phyloP scores from a whole-genome alignment of 108 stramenopile species.

The Phaeodactylum tricornutum region DNA sequence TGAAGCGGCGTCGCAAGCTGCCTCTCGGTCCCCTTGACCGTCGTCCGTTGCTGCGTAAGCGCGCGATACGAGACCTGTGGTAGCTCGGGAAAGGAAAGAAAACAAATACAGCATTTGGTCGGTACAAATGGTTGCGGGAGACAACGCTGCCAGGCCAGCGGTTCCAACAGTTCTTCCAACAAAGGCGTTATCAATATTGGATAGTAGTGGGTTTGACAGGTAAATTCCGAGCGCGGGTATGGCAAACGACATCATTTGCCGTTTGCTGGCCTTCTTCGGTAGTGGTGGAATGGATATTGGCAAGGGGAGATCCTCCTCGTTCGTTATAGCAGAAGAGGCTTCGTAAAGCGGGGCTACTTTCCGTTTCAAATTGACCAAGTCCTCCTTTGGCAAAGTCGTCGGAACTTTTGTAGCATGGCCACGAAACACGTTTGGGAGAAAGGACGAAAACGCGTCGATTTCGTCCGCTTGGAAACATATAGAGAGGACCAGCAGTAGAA shows the following conservation, averaged over 20 bases:
- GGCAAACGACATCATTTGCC: slow-evolving; percentile 69
- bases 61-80: slow-evolving; percentile 64
- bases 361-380: too few species aligned
- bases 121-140: slow-evolving; percentile 73
- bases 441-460: too few species aligned
- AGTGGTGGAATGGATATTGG: too few species aligned
- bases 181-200: slow-evolving; percentile 82
- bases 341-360: too few species aligned
- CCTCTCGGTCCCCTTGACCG: slow-evolving; percentile 15
- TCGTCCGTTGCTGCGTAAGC: slow-evolving; percentile 26
- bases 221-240: slow-evolving; percentile 72
- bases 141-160: slow-evolving; percentile 60
- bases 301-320: too few species aligned
- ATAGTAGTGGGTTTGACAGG: slow-evolving; percentile 57
- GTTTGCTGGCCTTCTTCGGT: too few species aligned
- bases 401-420: too few species aligned
- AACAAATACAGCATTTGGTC: slow-evolving; percentile 75
- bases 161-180: slow-evolving; percentile 69
- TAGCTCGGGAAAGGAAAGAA: slow-evolving; percentile 64
- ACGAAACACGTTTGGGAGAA: too few species aligned
- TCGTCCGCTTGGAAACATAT: too few species aligned
- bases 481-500: too few species aligned
- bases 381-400: too few species aligned
- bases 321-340: too few species aligned
- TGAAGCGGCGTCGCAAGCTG: slow-evolving; percentile 38